phyloP scores from a whole-genome alignment of 2,329 filamentous ascomycete genomes.

The Aspergillus arachidicola region DNA sequence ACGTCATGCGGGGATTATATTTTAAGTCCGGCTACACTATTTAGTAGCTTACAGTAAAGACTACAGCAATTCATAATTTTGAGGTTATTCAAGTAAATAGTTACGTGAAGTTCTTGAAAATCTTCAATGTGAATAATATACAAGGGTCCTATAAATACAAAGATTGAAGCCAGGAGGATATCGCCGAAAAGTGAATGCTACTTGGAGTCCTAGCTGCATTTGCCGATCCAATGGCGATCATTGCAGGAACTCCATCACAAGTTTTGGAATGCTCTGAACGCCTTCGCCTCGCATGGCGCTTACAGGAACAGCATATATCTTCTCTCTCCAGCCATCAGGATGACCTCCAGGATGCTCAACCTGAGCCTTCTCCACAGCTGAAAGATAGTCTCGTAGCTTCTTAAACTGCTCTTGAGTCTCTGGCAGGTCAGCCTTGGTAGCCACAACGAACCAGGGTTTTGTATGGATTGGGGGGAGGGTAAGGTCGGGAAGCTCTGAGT shows the following conservation, averaged over 20 bases:
- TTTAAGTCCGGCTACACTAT: neutral
- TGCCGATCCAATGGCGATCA: slow-evolving; percentile 12
- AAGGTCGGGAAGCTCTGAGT: slow-evolving; percentile 46
- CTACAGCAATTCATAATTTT: neutral
- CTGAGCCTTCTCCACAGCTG: slow-evolving; percentile 62
- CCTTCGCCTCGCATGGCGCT: slow-evolving; percentile 89
- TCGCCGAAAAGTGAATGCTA: neutral
- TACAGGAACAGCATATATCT: slow-evolving; percentile 72
- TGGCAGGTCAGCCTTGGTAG: slow-evolving; percentile 85
- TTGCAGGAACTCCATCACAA: slow-evolving; percentile 46
- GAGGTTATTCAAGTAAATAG: neutral
- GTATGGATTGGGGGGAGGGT: slow-evolving; percentile 73
- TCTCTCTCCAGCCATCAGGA: slow-evolving; percentile 63
- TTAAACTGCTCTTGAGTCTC: slow-evolving; percentile 77
- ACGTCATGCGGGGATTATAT: slow-evolving; percentile 10
- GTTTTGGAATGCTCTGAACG: slow-evolving; percentile 59
- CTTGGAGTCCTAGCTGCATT: neutral
- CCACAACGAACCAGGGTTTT: slow-evolving; percentile 96
- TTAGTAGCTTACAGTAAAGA: neutral
- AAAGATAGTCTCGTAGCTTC: slow-evolving; percentile 70
- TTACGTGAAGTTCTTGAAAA: neutral
- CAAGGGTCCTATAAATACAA: slow-evolving; percentile 3
- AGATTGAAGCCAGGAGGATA: neutral
- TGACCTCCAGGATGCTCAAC: slow-evolving; percentile 75
- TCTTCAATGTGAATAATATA: neutral